A percentile compares a stretch with the other conserved stretches of the same genome.
These are phyloP conservation scores for Pseudogymnoascus sp. DNA, from an alignment of 2,329 filamentous ascomycete genomes.

Conservation along the genomic window DNA sequence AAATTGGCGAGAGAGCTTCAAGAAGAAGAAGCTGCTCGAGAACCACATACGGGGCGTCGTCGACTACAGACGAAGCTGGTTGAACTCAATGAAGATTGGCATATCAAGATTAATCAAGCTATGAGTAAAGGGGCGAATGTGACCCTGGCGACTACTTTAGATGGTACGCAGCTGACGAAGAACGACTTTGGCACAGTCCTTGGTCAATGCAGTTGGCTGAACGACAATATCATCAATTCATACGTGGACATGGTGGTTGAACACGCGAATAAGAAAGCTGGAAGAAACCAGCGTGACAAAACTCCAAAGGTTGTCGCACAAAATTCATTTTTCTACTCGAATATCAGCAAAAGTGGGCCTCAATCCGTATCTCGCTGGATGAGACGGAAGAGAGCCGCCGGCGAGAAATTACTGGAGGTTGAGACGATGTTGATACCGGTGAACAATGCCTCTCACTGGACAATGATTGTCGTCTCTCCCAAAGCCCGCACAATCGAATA, in stretches of 20 bases:
- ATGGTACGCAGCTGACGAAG: background rate
- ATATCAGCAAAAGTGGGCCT: constrained; percentile 42
- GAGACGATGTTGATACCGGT: constrained; percentile 65
- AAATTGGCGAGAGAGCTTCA: background rate
- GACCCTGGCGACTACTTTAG: background rate
- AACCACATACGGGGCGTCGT: constrained; percentile 2
- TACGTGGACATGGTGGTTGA: constrained; percentile 54
- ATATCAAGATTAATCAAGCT: background rate
- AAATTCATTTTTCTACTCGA: constrained; percentile 59
- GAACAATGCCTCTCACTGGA: constrained; percentile 60
- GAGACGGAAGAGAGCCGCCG: constrained; percentile 48
- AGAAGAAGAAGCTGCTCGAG: background rate
- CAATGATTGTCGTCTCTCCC: constrained; percentile 59
- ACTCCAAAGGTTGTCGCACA: constrained; percentile 56
- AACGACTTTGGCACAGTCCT: background rate
- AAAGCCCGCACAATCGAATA: constrained; percentile 54
- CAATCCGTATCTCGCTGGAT: constrained; percentile 46
- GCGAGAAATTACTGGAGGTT: constrained; percentile 55
- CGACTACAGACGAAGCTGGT: constrained; percentile 4
- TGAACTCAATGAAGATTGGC: background rate
- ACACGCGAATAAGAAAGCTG: constrained; percentile 49
- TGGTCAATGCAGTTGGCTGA: constrained; percentile 45
- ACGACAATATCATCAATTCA: constrained; percentile 68
- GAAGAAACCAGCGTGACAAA: constrained; percentile 37
- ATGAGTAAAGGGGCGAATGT: background rate